These are phyloP conservation scores for Phlyctochytrium bullatum DNA, from an alignment of 192 early-diverging fungal species.

Conservation along the genomic window DNA sequence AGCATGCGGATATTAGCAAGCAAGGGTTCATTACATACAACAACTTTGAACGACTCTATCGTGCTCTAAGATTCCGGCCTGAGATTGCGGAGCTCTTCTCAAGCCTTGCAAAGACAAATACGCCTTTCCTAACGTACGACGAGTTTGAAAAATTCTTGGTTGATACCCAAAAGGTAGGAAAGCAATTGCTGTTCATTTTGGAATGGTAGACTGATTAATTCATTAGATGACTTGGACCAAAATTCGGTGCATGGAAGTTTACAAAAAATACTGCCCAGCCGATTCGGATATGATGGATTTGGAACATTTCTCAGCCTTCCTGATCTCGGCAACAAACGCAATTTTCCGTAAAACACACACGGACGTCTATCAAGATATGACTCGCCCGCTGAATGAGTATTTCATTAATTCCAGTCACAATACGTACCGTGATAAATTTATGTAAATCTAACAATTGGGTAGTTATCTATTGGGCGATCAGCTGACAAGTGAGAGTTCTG, in stretches of 20 bases:
- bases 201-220: constrained; percentile 4
- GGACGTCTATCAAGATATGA: constrained; percentile 64
- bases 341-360: constrained; percentile 50
- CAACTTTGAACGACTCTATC: constrained; percentile 62
- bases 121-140: constrained; percentile 37
- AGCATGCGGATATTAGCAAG: constrained; percentile 54
- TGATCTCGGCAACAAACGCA: constrained; percentile 62
- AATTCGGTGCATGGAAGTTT: constrained; percentile 53
- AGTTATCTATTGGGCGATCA: constrained; percentile 79
- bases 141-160: constrained; percentile 60
- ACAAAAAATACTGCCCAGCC: constrained; percentile 47
- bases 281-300: constrained; percentile 50
- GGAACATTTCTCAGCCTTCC: constrained; percentile 64
- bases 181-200: constrained; percentile 12
- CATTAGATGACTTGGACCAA: constrained; percentile 36
- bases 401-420: constrained; percentile 88
- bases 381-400: constrained; percentile 71
- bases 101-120: constrained; percentile 29
- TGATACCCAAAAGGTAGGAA: constrained; percentile 55
- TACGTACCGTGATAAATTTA: constrained; percentile 49
- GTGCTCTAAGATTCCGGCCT: constrained; percentile 55
- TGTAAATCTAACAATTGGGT: background rate
- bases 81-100: constrained; percentile 61
- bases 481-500: constrained; percentile 70
- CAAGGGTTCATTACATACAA: constrained; percentile 48